Base-by-base conservation (phyloP, 345 rosid species). In the Sapria himalayana region DNA sequence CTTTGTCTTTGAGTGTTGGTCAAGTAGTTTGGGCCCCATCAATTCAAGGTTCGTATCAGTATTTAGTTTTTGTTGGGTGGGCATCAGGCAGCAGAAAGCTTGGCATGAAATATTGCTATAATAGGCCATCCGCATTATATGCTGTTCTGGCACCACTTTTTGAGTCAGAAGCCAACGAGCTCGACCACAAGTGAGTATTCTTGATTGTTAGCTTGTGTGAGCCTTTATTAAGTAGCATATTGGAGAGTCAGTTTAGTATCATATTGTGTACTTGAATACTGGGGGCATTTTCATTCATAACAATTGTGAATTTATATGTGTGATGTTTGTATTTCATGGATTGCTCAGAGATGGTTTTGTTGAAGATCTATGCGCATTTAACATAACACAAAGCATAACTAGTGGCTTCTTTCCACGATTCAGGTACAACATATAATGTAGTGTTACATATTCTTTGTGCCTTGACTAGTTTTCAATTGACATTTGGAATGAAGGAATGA, bases 21-120 rank as follows among this genome's bases (percentile, higher is more conserved):
- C 98, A 89, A 61, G 98, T 82, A 21, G 77, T 82, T 36, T 89
- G 98, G 98, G 75, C 85, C 43, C 94, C 93, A 46, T 21, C 48
- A 23, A 31, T 36, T 25, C 59, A 56, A 41, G 74, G 64, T 21
- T 43, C 27, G 12, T 35, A 64, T 49, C 82, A 67, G 34, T 67
- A 63, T 59, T 54, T 89, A 51, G 78, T 89, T 59, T 82, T 79
- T 48, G 95, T 74, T 14, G 95, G 94, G 17, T 82, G 94, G 98
- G 57, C 73, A 45, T 64, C 78, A 29, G 70, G 64, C 29, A 50
- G 55, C 40, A 69, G 95, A 63, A 89, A 89, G 70, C 72, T 89
- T 43, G 98, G 95, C 41, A 76, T 86, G 24, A 86, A 68, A 62
- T 73, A 74, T 68, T 81, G 97, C 71, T 58, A 58, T 55, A 82